Conservation (phyloP, 768 basidiomycete genomes). For the Xerocomellus amylosporus region DNA sequence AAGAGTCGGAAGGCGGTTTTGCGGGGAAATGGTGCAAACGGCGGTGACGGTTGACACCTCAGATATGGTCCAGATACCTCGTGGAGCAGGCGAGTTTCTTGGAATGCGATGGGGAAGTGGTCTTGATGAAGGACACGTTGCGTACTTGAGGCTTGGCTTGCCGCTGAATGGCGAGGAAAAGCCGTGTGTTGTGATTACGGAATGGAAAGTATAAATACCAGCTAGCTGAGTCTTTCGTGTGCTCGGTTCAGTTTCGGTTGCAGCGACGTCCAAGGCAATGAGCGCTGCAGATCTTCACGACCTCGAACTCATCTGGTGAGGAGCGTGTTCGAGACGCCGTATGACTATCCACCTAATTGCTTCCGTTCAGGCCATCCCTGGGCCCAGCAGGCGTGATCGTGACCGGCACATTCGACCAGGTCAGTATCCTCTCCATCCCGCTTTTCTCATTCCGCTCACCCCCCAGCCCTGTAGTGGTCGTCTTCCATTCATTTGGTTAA, state of each 20-base stretch:
- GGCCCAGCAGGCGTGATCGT: slow-evolving; percentile 59
- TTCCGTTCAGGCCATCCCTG: slow-evolving; percentile 51
- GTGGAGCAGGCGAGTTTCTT: slow-evolving; percentile 10
- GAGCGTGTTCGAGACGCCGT: slow-evolving; percentile 15
- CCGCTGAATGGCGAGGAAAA: neutral
- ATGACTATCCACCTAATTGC: neutral
- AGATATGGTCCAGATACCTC: slow-evolving; percentile 6
- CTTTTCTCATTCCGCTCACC: slow-evolving; percentile 4
- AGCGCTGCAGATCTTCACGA: slow-evolving; percentile 44
- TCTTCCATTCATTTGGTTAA: slow-evolving; percentile 53
- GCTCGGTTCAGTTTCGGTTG: slow-evolving; percentile 20
- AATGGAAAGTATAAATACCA: slow-evolving; percentile 26
- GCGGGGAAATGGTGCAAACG: slow-evolving; percentile 29
- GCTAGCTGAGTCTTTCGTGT: neutral
- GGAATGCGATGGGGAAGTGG: neutral
- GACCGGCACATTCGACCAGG: slow-evolving; percentile 78
- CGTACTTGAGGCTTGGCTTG: slow-evolving; percentile 8
- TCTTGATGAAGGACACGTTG: slow-evolving; percentile 14
- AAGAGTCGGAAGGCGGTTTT: slow-evolving; percentile 36
- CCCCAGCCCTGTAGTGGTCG: slow-evolving; percentile 49
- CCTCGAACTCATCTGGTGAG: slow-evolving; percentile 52
- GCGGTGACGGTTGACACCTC: slow-evolving; percentile 4
- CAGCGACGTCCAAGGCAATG: slow-evolving; percentile 28
- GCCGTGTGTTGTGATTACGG: slow-evolving; percentile 23
- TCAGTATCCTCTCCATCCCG: slow-evolving; percentile 33